Conservation (phyloP, 345 rosid species). For the Gynandropsis gynandra region DNA sequence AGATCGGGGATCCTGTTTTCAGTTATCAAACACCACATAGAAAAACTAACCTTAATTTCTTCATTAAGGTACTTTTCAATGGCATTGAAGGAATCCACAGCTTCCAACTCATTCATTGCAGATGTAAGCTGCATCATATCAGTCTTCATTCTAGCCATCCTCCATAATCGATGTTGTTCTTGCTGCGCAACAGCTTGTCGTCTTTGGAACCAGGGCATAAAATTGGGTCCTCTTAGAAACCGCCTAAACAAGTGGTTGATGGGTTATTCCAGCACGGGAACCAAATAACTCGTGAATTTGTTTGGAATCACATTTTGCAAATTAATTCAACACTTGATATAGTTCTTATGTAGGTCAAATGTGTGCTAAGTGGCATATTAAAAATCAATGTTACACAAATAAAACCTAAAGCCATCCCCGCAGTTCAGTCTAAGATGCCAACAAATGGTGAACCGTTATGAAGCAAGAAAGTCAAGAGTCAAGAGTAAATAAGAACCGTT, state of each 20-base stretch:
- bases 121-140: constrained; percentile 55
- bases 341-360: not conserved
- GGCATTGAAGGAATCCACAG: constrained; percentile 82
- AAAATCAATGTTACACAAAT: too few relatives aligned
- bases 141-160: constrained; percentile 73
- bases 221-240: constrained; percentile 84
- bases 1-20: not conserved
- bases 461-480: too few relatives aligned
- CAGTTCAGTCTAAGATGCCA: too few relatives aligned
- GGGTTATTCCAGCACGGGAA: constrained; percentile 14
- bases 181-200: constrained; percentile 69
- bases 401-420: too few relatives aligned
- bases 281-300: not conserved
- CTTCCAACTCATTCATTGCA: constrained; percentile 79
- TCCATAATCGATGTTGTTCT: constrained; percentile 85
- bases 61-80: constrained; percentile 67
- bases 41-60: constrained; percentile 55
- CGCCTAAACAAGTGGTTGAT: constrained; percentile 57
- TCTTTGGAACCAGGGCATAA: constrained; percentile 91
- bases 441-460: too few relatives aligned
- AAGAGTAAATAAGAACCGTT: too few relatives aligned
- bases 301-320: not conserved
- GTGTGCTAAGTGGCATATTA: too few relatives aligned
- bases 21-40: constrained; percentile 7
- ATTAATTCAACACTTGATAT: not conserved